phyloP scores from a whole-genome alignment of 1,139 yeast species.

The Saccharomyces hybrid region DNA sequence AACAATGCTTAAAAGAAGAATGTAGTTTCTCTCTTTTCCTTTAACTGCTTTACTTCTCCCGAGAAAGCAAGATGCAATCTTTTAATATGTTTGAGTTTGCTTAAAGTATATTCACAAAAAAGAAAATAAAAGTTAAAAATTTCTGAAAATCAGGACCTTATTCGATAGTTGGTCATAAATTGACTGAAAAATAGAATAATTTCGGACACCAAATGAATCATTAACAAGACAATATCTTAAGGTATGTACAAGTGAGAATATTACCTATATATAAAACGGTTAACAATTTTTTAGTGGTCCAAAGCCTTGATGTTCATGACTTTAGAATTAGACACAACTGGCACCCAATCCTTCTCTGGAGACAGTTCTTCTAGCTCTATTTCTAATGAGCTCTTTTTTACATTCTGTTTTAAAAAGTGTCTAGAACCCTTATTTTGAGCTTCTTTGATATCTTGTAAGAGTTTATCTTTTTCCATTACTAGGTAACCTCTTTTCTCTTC shows the following conservation, averaged over 20 bases:
- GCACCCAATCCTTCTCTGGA: neutral
- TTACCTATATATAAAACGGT: neutral
- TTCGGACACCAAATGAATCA: neutral
- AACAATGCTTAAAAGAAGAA: neutral
- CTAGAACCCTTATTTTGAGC: slow-evolving; percentile 22
- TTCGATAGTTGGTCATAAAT: neutral
- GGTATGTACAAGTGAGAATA: neutral
- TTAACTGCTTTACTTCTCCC: too few relatives aligned
- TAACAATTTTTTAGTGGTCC: neutral
- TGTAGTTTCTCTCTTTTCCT: too few relatives aligned
- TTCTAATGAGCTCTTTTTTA: slow-evolving; percentile 24
- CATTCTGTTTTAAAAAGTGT: slow-evolving; percentile 12
- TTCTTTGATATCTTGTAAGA: slow-evolving; percentile 26
- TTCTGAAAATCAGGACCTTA: neutral
- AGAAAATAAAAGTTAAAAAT: too few relatives aligned
- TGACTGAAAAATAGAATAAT: neutral
- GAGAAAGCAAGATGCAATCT: too few relatives aligned
- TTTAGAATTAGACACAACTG: neutral
- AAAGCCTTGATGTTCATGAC: neutral
- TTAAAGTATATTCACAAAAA: too few relatives aligned
- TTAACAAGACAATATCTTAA: neutral
- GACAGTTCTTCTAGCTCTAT: slow-evolving; percentile 21
- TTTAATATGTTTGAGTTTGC: too few relatives aligned
- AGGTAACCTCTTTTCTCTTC: slow-evolving; percentile 72
- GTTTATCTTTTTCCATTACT: slow-evolving; percentile 33